These are phyloP conservation scores for Narthecium ossifragum DNA, from an alignment of 106 monocot genomes.

Conservation along the genomic window DNA sequence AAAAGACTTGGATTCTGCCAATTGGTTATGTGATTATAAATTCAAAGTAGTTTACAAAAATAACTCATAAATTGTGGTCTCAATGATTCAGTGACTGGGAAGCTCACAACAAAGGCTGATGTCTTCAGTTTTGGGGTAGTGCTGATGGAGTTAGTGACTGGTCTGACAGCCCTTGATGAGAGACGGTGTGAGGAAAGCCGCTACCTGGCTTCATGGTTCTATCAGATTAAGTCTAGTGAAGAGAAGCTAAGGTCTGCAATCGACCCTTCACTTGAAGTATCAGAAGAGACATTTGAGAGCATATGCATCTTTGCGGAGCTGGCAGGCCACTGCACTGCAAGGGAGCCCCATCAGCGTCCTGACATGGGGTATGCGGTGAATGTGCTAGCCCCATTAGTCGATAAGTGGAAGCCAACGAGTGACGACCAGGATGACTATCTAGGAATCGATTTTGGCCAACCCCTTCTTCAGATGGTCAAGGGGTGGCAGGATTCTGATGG, in stretches of 20 bases:
- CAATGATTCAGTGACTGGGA: conserved; percentile 56
- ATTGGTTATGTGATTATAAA: too few species aligned
- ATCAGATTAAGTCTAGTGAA: conserved; percentile 16
- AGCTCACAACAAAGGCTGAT: conserved; percentile 66
- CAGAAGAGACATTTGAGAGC: conserved; percentile 41
- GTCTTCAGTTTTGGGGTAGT: conserved; percentile 86
- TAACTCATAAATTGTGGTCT: too few species aligned
- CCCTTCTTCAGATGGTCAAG: conserved; percentile 60
- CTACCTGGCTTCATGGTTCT: conserved; percentile 53
- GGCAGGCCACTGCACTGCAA: conserved; percentile 56
- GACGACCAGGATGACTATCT: conserved; percentile 41
- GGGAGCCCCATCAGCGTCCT: conserved; percentile 57
- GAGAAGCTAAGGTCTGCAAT: conserved; percentile 33
- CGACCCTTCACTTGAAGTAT: conserved; percentile 22
- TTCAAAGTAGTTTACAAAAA: too few species aligned
- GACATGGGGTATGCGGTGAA: conserved; percentile 69
- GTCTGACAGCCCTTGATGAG: conserved; percentile 59
- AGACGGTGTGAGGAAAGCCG: conserved; percentile 43
- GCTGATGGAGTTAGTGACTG: conserved; percentile 67
- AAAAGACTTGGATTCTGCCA: too few species aligned
- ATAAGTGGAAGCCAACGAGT: conserved; percentile 55
- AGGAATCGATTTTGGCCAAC: conserved; percentile 52
- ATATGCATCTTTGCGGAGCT: conserved; percentile 54
- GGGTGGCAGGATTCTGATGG: conserved; percentile 50
- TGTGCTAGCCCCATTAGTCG: conserved; percentile 45